phyloP scores from a whole-genome alignment of 805 yeast species.

The Metschnikowia vanudenii region DNA sequence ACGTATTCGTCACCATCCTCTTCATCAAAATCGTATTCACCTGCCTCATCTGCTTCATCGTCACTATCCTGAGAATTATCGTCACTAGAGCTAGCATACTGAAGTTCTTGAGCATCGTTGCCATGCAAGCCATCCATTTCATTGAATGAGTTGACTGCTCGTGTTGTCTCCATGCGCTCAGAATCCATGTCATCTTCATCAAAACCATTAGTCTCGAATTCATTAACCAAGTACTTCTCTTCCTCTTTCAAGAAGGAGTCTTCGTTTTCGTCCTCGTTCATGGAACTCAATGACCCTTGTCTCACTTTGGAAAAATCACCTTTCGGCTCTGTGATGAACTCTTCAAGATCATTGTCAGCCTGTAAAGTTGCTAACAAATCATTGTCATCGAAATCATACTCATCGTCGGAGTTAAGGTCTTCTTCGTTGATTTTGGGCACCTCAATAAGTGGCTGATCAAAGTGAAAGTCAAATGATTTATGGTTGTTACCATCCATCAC shows the following conservation, averaged over 20 bases:
- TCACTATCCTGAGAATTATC: conserved; percentile 29
- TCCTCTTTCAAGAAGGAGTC: conserved; percentile 44
- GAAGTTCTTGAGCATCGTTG: conserved; percentile 37
- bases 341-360: conserved; percentile 46
- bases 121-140: conserved; percentile 17
- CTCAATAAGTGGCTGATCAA: conserved; percentile 36
- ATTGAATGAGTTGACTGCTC: conserved; percentile 17
- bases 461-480: conserved; percentile 27
- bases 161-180: conserved; percentile 21
- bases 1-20: conserved; percentile 42
- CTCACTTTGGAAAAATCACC: conserved; percentile 14
- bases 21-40: conserved; percentile 15
- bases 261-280: conserved; percentile 36
- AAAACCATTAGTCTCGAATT: conserved; percentile 46
- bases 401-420: conserved; percentile 57
- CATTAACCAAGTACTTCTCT: conserved; percentile 44
- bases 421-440: conserved; percentile 54
- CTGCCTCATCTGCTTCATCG: conserved; percentile 27
- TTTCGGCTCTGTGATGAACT: conserved; percentile 23
- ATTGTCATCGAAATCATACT: conserved; percentile 56
- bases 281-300: conserved; percentile 30
- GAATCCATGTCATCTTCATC: conserved; percentile 42
- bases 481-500: conserved; percentile 10
- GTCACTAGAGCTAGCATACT: conserved; percentile 36
- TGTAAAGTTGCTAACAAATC: conserved; percentile 46